Evolutionary conservation across 495 filamentous ascomycete genomes (phyloP).

Genomic region (Apiosordaria backusii): DNA sequence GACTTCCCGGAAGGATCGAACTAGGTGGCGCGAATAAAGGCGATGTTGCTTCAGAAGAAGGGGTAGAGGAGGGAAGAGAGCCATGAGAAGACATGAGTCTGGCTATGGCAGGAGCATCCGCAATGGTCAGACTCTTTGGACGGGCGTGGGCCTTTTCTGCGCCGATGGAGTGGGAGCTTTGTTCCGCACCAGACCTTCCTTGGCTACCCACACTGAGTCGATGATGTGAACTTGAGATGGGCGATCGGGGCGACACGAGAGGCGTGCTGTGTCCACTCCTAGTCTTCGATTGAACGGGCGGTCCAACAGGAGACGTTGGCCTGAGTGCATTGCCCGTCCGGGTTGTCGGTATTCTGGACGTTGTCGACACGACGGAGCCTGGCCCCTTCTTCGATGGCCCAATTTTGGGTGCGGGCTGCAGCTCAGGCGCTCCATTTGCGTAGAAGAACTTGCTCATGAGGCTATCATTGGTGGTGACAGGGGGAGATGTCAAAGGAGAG

Average conservation of each 20-base stretch:
- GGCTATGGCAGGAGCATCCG: constrained; percentile 28
- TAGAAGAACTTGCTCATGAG: constrained; percentile 69
- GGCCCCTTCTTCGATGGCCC: constrained; percentile 29
- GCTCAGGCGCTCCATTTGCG: constrained; percentile 56
- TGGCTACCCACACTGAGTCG: constrained; percentile 9
- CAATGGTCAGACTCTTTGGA: constrained; percentile 27
- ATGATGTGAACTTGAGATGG: constrained; percentile 12
- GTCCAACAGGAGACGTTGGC: constrained; percentile 44
- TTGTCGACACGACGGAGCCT: constrained; percentile 39
- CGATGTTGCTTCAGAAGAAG: constrained; percentile 27
- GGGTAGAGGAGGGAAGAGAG: constrained; percentile 15
- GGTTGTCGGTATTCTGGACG: constrained; percentile 36
- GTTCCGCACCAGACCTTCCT: constrained; percentile 8
- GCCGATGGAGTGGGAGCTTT: constrained; percentile 7
- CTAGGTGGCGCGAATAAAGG: constrained; percentile 14
- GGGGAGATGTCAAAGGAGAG: constrained; percentile 33
- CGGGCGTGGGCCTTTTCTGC: constrained; percentile 19
- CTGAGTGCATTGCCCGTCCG: constrained; percentile 33
- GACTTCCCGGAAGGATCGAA: constrained; percentile 14
- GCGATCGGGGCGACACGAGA: constrained; percentile 23
- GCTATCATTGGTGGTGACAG: constrained; percentile 23
- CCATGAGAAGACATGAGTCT: constrained; percentile 21
- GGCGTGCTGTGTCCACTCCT: constrained; percentile 19
- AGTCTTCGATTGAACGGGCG: constrained; percentile 28
- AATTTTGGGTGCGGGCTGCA: constrained; percentile 25